Evolutionary conservation across 768 basidiomycete genomes (phyloP), one percentile per base, ranked within the genome.

Genomic region (Rubroboletus satanas): DNA sequence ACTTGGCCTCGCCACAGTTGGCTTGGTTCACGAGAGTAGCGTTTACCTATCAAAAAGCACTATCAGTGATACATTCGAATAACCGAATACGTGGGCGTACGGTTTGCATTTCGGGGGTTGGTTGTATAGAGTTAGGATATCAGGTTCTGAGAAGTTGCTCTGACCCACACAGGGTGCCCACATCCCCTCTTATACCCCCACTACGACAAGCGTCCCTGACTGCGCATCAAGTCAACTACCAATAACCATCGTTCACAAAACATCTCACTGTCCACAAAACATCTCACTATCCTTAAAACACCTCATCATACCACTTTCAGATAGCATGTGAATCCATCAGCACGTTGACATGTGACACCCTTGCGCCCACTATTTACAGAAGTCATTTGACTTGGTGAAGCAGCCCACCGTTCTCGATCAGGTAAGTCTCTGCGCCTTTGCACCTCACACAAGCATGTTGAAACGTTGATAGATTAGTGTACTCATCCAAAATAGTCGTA

Each of bases 21-120:
- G 52, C 58, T 33, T 63, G 49, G 54, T 64, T 61, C 15, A 65
- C 62, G 5, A 54, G 59, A 23, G 32, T 56, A 26, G 39, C 17
- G 51, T 55, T 53, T 7, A 38, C 45, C 62, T 64, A 14, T 55
- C 32, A 5, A 8, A 41, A 7, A 7, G 17, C 5, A 14, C n/a
- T 7, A 28, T 57, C n/a, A 61, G 53, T 9, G 35, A 51, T 14
- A 17, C 0, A 17, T 14, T 4, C 32, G 4, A 28, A 39, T 4
- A 4, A 29, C 7, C 26, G 10, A n/a, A 29, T 31, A 9, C 15
- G 32, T 9, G 3, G 23, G 15, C 62, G 11, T 55, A 64, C 63
- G 32, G 45, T 52, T 54, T 64, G 59, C 63, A 64, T 64, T 7
- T 51, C 36, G 4, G 32, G 9, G 9, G 36, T 10, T 33, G 26